Base-by-base conservation (phyloP, 2,329 filamentous ascomycete genomes). In the Albophoma yamanashiensis region DNA sequence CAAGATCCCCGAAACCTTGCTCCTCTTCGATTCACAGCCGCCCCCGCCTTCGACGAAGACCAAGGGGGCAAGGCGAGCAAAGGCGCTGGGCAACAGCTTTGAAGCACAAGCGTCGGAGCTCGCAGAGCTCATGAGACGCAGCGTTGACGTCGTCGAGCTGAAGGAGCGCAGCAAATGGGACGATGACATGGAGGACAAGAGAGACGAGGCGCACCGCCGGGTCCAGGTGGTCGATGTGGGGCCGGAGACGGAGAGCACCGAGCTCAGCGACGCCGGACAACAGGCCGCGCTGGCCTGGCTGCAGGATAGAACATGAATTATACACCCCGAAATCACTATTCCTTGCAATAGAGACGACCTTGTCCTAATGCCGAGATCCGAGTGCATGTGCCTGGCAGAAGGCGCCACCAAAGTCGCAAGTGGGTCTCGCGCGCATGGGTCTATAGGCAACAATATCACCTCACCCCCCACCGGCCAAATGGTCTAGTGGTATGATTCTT, bases 101-200 rank as follows among this genome's bases (percentile, higher is more conserved):
- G 67, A 70, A 45, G 63, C 68, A 1, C 82, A 84, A 67, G 79
- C 82, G 0, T 58, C 65, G 3, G 78, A 81, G 66, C 67, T 85
- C n/a, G 74, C 73, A 0, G 66, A 68, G 20, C 65, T 80, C 61
- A 82, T 84, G 78, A 73, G 75, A 42, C 73, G 76, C 52, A 82
- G 81, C 64, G 65, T 83, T 31, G 70, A 77, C 36, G 75, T 73
- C 65, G 47, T 76, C 3, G 80, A 83, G 67, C 64, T 79, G 20
- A 75, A 73, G 61, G 72, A 78, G 63, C 71, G 75, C 25, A 67
- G 64, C 57, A 68, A 66, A 42, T 78, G 76, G 75, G 78, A 79
- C 60, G 69, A 74, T 1, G 71, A 78, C 6, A 66, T 70, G 39
- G 68, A 72, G 12, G 68, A 62, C 4, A 70, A 64, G 64, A 68